Evolutionary conservation across 371 early-diverging fungal species (phyloP).

Genomic region (Mucor racemosus): DNA sequence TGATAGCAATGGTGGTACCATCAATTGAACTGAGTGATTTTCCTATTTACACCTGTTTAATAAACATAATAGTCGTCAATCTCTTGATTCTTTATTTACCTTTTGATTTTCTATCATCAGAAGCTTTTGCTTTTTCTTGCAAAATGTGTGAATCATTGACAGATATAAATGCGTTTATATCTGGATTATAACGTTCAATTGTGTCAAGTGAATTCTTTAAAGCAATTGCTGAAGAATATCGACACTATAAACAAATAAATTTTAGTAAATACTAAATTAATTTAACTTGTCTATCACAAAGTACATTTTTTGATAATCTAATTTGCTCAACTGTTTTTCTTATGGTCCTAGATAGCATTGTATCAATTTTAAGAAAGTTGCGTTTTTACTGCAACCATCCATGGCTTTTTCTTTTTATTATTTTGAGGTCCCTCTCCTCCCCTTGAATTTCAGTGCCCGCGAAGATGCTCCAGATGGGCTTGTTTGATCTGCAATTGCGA

Average conservation of each 20-base stretch:
- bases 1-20: conserved; percentile 69
- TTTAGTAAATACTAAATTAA: neutral
- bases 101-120: conserved; percentile 13
- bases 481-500: too few species aligned
- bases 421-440: neutral
- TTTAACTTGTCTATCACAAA: too few species aligned
- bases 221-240: conserved; percentile 18
- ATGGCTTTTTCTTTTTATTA: neutral
- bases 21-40: conserved; percentile 49
- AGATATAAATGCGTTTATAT: conserved; percentile 46
- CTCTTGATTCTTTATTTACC: conserved; percentile 8
- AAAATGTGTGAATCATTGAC: conserved; percentile 18
- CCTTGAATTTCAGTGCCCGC: neutral
- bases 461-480: neutral
- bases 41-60: neutral
- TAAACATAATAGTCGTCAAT: neutral
- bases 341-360: neutral
- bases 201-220: conserved; percentile 26
- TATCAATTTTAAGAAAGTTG: neutral
- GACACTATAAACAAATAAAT: neutral
- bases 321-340: neutral
- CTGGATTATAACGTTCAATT: conserved; percentile 32
- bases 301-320: neutral
- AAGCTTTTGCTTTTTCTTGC: conserved; percentile 10
- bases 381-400: neutral